A percentile compares a stretch with the other conserved stretches of the same genome.
Conservation (phyloP, 2,329 filamentous ascomycete genomes). For the Sclerotinia trifoliorum region DNA sequence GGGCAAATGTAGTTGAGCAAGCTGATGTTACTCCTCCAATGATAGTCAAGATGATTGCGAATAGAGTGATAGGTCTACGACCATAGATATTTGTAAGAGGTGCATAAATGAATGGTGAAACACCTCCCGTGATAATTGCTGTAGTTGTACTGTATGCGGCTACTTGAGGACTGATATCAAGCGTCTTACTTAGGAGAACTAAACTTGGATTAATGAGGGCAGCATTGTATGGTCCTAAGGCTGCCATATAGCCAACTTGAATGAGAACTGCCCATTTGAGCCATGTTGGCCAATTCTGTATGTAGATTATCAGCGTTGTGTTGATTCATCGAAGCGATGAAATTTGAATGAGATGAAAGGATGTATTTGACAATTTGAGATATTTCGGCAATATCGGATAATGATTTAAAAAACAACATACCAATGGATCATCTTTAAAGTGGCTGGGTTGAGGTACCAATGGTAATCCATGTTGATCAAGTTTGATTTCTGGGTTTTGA, state of each 20-base stretch:
- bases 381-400: slow-evolving; percentile 4
- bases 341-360: slow-evolving; percentile 1
- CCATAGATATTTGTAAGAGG: slow-evolving; percentile 37
- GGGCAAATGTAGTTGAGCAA: slow-evolving; percentile 29
- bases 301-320: slow-evolving; percentile 21
- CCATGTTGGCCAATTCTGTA: slow-evolving; percentile 38
- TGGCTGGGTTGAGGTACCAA: slow-evolving; percentile 37
- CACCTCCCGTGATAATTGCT: slow-evolving; percentile 34
- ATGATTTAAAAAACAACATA: slow-evolving; percentile 23
- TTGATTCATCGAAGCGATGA: not conserved
- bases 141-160: slow-evolving; percentile 38
- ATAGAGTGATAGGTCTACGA: slow-evolving; percentile 37
- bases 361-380: slow-evolving; percentile 5
- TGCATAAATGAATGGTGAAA: slow-evolving; percentile 37
- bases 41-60: slow-evolving; percentile 36
- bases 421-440: slow-evolving; percentile 39
- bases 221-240: slow-evolving; percentile 37
- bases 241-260: slow-evolving; percentile 39
- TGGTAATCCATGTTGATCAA: slow-evolving; percentile 34
- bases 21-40: slow-evolving; percentile 35
- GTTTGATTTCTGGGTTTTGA: slow-evolving; percentile 24
- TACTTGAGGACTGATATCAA: slow-evolving; percentile 31
- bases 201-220: slow-evolving; percentile 38
- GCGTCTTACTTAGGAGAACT: slow-evolving; percentile 33
- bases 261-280: slow-evolving; percentile 39